Percentiles rank a stretch among this genome's conserved stretches.
phyloP scores from a whole-genome alignment of 768 basidiomycete species.

The Gymnopilus dilepis region DNA sequence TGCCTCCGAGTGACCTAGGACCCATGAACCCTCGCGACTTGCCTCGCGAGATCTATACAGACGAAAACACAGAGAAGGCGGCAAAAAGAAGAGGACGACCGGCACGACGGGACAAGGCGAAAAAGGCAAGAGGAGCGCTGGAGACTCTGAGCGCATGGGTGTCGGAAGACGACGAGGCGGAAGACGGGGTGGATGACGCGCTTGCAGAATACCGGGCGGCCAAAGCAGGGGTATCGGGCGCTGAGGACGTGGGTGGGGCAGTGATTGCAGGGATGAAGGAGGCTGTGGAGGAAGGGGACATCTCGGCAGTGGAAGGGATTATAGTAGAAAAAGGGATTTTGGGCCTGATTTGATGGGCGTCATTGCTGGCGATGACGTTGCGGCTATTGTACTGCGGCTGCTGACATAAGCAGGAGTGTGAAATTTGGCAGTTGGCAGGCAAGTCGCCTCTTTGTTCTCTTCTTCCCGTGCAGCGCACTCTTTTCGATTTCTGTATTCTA shows the following conservation, averaged over 20 bases:
- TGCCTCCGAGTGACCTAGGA: conserved; percentile 55
- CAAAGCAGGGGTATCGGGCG: conserved; percentile 46
- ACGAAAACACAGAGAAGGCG: conserved; percentile 38
- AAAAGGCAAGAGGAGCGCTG: conserved; percentile 56
- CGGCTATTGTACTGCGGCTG: conserved; percentile 2
- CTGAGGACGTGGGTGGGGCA: conserved; percentile 51
- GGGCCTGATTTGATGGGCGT: neutral
- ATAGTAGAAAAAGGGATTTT: neutral
- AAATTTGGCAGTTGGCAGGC: conserved; percentile 21
- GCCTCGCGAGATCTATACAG: conserved; percentile 69
- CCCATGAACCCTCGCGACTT: conserved; percentile 67
- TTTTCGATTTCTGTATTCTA: conserved; percentile 20
- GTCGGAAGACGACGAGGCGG: conserved; percentile 34
- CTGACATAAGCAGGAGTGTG: conserved; percentile 28
- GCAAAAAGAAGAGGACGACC: conserved; percentile 68
- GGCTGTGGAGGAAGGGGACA: conserved; percentile 36
- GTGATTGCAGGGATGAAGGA: conserved; percentile 45
- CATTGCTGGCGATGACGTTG: no score
- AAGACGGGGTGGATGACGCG: conserved; percentile 7
- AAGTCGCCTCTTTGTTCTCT: neutral
- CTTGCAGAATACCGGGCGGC: conserved; percentile 45
- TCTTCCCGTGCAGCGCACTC: conserved; percentile 14
- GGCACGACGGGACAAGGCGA: conserved; percentile 61
- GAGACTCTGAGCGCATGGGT: conserved; percentile 56
- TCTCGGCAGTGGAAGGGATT: neutral